These are phyloP conservation scores for Buddleja alternifolia DNA, from an alignment of 257 asterid species.

Conservation along the genomic window DNA sequence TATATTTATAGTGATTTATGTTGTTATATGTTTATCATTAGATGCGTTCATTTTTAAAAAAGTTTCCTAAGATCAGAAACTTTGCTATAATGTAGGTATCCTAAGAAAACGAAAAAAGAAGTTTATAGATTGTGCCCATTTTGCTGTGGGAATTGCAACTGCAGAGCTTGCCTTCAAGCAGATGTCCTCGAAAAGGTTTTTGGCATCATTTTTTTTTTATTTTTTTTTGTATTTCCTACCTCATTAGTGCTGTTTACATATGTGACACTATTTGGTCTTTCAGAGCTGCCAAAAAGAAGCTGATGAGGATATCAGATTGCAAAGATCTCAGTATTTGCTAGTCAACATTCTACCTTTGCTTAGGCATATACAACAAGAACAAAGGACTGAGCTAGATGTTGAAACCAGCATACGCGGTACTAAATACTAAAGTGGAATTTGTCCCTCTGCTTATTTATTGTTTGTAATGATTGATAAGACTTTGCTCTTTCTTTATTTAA, in stretches of 20 bases:
- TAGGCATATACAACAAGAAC: slow-evolving; percentile 57
- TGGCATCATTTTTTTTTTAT: slow-evolving; percentile 18
- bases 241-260: not conserved
- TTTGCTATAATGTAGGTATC: slow-evolving; percentile 59
- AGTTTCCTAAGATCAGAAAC: slow-evolving; percentile 21
- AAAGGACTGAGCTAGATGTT: slow-evolving; percentile 56
- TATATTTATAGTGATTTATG: slow-evolving; percentile 13
- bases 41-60: slow-evolving; percentile 9
- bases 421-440: slow-evolving; percentile 14
- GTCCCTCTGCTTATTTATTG: slow-evolving; percentile 19
- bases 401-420: slow-evolving; percentile 64
- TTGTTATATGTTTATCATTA: slow-evolving; percentile 8
- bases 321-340: slow-evolving; percentile 59
- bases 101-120: slow-evolving; percentile 55
- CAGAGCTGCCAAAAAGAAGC: slow-evolving; percentile 42
- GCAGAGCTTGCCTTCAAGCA: slow-evolving; percentile 71
- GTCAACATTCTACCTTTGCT: slow-evolving; percentile 67
- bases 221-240: not conserved
- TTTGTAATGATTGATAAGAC: slow-evolving; percentile 22
- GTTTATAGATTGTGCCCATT: slow-evolving; percentile 61
- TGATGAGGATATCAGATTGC: slow-evolving; percentile 52
- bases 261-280: slow-evolving; percentile 14
- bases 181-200: slow-evolving; percentile 47
- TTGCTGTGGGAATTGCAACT: slow-evolving; percentile 77
- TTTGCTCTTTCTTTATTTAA: slow-evolving; percentile 33